Evolutionary conservation across 495 filamentous ascomycete genomes (phyloP).

Genomic region (Penicillium coffeae): DNA sequence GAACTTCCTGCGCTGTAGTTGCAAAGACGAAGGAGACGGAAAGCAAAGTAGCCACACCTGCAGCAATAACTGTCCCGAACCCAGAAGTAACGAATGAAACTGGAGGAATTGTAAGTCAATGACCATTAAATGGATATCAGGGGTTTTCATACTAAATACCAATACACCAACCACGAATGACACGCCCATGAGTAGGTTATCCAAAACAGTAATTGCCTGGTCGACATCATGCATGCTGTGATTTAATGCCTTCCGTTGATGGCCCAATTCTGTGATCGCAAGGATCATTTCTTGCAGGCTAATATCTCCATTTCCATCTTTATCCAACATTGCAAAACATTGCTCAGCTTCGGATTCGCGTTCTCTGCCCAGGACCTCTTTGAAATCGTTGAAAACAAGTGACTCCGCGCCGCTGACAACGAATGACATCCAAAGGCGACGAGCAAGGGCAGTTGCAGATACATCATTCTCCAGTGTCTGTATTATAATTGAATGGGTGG

Average conservation of each 20-base stretch:
- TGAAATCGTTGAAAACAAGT: constrained; percentile 73
- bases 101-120: no score
- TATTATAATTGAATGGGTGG: constrained; percentile 82
- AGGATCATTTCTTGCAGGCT: constrained; percentile 93
- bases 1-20: constrained; percentile 84
- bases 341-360: constrained; percentile 74
- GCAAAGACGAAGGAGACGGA: constrained; percentile 94
- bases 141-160: no score
- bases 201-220: constrained; percentile 86
- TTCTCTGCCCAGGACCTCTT: constrained; percentile 77
- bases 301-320: constrained; percentile 89
- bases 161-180: constrained; percentile 77
- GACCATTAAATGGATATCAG: no score
- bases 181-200: constrained; percentile 74
- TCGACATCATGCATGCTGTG: constrained; percentile 96
- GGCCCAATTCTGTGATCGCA: constrained; percentile 75
- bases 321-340: constrained; percentile 74
- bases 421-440: constrained; percentile 96
- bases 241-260: constrained; percentile 76
- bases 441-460: constrained; percentile 82
- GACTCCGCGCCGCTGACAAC: constrained; percentile 82
- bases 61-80: constrained; percentile 83
- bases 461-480: constrained; percentile 79
- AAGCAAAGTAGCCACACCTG: constrained; percentile 87
- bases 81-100: constrained; percentile 81